Conservation (phyloP, 805 yeast species). For the Sungouiozyma ichnusensis region DNA sequence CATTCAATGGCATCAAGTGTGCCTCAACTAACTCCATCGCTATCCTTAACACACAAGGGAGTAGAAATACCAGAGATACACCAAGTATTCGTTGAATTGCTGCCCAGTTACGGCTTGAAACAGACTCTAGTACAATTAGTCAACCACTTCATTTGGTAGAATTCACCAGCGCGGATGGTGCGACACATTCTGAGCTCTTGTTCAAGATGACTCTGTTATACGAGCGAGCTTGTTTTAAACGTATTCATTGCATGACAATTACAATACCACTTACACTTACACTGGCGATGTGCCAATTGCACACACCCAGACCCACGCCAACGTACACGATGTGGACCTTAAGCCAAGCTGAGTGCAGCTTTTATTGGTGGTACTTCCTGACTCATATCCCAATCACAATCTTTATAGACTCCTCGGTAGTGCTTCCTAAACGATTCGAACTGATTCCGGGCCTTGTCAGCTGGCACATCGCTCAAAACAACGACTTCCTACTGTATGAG, state of each 20-base stretch:
- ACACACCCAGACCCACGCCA: background rate
- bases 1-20: background rate
- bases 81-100: background rate
- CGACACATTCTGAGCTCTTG: too few species aligned
- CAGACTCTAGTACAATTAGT: background rate
- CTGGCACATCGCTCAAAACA: slow-evolving; percentile 53
- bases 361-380: slow-evolving; percentile 43
- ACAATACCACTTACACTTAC: background rate
- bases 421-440: slow-evolving; percentile 43
- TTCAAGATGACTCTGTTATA: too few species aligned
- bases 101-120: background rate
- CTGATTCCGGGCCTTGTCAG: slow-evolving; percentile 38
- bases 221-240: too few species aligned
- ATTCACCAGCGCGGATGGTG: too few species aligned
- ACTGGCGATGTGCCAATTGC: background rate
- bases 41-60: background rate
- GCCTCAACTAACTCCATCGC: background rate
- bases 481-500: slow-evolving; percentile 55
- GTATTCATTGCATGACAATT: background rate
- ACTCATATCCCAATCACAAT: slow-evolving; percentile 70
- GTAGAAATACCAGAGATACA: background rate
- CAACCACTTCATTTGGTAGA: background rate
- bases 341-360: slow-evolving; percentile 12
- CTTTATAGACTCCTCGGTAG: slow-evolving; percentile 63
- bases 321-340: background rate